These are phyloP conservation scores for Gossypium schwendimanii DNA, from an alignment of 441 rosid species.

Conservation along the genomic window DNA sequence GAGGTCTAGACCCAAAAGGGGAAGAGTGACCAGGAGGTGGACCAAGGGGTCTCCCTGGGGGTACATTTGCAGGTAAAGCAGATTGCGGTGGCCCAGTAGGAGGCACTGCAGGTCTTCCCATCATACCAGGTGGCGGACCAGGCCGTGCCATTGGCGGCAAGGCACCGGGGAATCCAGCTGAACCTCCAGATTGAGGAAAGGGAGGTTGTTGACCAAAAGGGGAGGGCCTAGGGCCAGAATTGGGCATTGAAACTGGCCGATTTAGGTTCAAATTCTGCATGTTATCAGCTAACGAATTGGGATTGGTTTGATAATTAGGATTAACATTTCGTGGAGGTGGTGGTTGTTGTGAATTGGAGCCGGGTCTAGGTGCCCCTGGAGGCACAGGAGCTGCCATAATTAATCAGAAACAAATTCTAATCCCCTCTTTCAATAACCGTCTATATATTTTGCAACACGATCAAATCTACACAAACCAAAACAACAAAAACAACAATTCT, in stretches of 20 bases:
- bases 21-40: slow-evolving; percentile 46
- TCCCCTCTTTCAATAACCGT: neutral
- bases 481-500: neutral
- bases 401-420: slow-evolving; percentile 22
- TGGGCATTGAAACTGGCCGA: slow-evolving; percentile 35
- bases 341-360: slow-evolving; percentile 27
- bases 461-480: slow-evolving; percentile 11
- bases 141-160: slow-evolving; percentile 31
- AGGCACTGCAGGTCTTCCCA: slow-evolving; percentile 44
- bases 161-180: slow-evolving; percentile 34
- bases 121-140: slow-evolving; percentile 22
- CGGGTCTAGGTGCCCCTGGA: slow-evolving; percentile 82
- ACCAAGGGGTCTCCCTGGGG: slow-evolving; percentile 46
- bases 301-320: slow-evolving; percentile 41
- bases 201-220: slow-evolving; percentile 62
- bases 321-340: slow-evolving; percentile 37
- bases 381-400: slow-evolving; percentile 76
- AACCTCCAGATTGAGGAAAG: slow-evolving; percentile 40
- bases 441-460: slow-evolving; percentile 1
- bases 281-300: slow-evolving; percentile 44
- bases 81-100: slow-evolving; percentile 42
- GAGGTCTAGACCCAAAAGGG: slow-evolving; percentile 59
- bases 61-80: slow-evolving; percentile 39
- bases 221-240: slow-evolving; percentile 50
- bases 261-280: slow-evolving; percentile 64